Base-by-base conservation (phyloP, 208 protist genomes). In the Polymyxa betae region DNA sequence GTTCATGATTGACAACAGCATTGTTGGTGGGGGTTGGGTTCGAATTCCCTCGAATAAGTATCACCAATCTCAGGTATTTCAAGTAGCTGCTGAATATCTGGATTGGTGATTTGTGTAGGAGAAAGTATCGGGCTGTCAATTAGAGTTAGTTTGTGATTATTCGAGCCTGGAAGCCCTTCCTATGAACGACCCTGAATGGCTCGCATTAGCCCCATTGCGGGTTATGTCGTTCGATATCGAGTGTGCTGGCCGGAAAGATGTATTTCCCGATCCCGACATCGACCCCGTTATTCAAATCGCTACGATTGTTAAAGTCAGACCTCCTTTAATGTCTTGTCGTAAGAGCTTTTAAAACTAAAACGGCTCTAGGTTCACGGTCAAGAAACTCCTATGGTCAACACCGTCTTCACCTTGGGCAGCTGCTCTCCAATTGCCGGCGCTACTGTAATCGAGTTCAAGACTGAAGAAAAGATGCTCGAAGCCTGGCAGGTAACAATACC, bases 281-380 rank as follows among this genome's bases (percentile, higher is more conserved):
- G 99, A 99, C 94, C 97, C 98, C 20, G 98, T 99, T 32, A 99
- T 99, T 93, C 98, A 99, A 92, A 99, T 99, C 82, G 97, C 98
- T 0, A 35, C 35, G 49, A 87, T 77, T 45, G 40, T 82, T 20
- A 82, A 82, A 43, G 72, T 82, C 72, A 16, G n/a, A 16, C 54
- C 20, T 66, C 20, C 16, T 66, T 66, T 29, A 29, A 16, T 16
- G 16, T 66, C 20, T 66, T 66, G 54, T 66, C 20, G 20, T 29
- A 32, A 29, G 29, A 16, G 29, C 29, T 66, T 29, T 66, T 66
- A 66, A 66, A 32, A 32, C 16, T 66, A 32, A 29, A 32, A 66
- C 29, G 16, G 92, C 97, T 98, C 46, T 92, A 90, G 0, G 95
- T 98, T 38, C 95, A 97, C 46, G 92, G 92, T 24, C 29, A 43